Evolutionary conservation across 768 basidiomycete genomes (phyloP), one percentile per base, ranked within the genome.

Genomic region (Phanerochaete sordida): DNA sequence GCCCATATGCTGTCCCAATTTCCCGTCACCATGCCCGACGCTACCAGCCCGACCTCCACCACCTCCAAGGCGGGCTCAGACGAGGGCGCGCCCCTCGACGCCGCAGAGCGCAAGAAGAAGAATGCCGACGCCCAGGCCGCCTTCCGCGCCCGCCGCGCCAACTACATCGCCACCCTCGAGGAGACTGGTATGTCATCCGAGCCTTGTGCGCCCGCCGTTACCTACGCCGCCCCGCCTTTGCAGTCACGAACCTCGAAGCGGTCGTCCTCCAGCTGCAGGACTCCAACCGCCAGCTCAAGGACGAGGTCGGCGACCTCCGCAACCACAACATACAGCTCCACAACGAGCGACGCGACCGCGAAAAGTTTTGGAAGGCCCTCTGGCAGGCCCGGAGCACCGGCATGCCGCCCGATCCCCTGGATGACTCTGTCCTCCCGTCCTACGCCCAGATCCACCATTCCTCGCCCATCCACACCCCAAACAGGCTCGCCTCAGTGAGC

Each of bases 61-160:
- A 62, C 70, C 61, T 67, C 76, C 52, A 74, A 73, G 58, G 71
- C 75, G 43, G 69, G 66, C 72, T 74, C 78, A 65, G 62, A 71
- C 56, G 74, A 76, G 68, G 72, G 74, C 71, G 69, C 72, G 67
- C 62, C 72, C 33, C 35, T 72, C 27, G 51, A 77, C 47, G 81
- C 87, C 13, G 85, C 86, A 33, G 78, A 89, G 66, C 78, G 90
- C 64, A 91, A 91, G 77, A 91, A 90, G 79, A 93, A 93, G 77
- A 93, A 93, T 67, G 91, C 91, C 35, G 89, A 92, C 69, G 91
- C 91, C 2, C 91, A 93, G 74, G 91, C 91, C 56, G 90, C 90
- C 60, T 93, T 92, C 73, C 80, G 90, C 63, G 88, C 87, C 51
- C 76, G 90, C 65, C 81, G 91, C 64, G 90, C 89, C 51, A 92